Evolutionary conservation across 2,329 filamentous ascomycete species (phyloP), one percentile per base, ranked within the genome.

Genomic region (Mycosphaerelloides madeirae): DNA sequence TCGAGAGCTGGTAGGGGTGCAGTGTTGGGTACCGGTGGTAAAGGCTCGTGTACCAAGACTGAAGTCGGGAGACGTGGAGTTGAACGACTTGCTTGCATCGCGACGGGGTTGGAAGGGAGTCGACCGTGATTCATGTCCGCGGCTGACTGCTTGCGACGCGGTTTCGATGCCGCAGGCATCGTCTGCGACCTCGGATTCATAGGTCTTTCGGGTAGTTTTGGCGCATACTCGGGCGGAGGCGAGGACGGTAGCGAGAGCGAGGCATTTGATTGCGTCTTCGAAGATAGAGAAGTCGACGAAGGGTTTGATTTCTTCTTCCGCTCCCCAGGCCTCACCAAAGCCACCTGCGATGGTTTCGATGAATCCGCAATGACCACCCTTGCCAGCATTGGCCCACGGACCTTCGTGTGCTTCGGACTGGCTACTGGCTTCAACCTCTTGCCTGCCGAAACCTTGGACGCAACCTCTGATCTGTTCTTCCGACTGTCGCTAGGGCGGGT

Each of bases 361-460:
- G 59, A 63, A 36, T 61, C 49, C 19, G 56, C 53, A 37, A 63
- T 59, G n/a, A 57, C 38, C 6, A 62, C 56, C 13, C 56, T 52
- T 13, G 60, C 60, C 7, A 63, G 46, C 28, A 51, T 56, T 1
- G 57, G 59, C 3, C 50, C 46, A 14, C 41, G 45, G 15, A 50
- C 46, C 37, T 44, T 55, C 4, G 39, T 40, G 13, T 47, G 53
- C 35, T 49, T 54, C 9, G 33, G 33, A 6, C 38, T 38, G 15
- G 34, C 33, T 16, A 37, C 31, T 12, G 31, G 29, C 25, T 22
- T 33, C 35, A 29, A 32, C 15, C 25, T 35, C 19, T 28, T 33
- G 15, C 33, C 33, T 12, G 19, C 20, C 9, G 11, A 5, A 20
- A 7, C 2, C 20, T 29, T 15, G 12, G 11, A 15, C 3, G 15